A percentile compares a stretch with the other conserved stretches of the same genome.
Evolutionary conservation across 1,139 yeast species (phyloP).

Genomic region (Tardiomyces digboiensis): DNA sequence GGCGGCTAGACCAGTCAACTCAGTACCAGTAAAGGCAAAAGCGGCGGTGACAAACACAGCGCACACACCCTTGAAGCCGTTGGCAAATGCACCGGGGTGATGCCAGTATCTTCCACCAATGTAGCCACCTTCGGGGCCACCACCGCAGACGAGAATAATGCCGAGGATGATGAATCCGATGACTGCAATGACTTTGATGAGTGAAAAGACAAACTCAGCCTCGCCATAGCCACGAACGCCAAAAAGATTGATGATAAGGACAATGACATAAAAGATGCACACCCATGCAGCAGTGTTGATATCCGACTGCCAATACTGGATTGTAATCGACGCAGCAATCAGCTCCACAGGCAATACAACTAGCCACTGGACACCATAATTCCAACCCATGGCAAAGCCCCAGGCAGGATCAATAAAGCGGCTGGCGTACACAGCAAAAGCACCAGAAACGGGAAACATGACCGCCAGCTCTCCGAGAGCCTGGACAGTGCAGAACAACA

Average conservation of each 20-base stretch:
- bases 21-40: conserved; percentile 76
- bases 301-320: conserved; percentile 61
- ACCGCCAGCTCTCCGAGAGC: conserved; percentile 55
- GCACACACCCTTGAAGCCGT: conserved; percentile 70
- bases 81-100: conserved; percentile 51
- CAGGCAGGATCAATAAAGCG: conserved; percentile 42
- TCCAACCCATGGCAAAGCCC: conserved; percentile 37
- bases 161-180: conserved; percentile 54
- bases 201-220: conserved; percentile 57
- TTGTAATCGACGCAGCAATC: conserved; percentile 69
- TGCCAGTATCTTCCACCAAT: conserved; percentile 57
- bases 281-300: conserved; percentile 46
- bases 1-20: conserved; percentile 72
- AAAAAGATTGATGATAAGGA: conserved; percentile 50
- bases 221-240: conserved; percentile 75
- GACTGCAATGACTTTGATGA: conserved; percentile 51
- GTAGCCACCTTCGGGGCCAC: conserved; percentile 46
- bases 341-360: conserved; percentile 70
- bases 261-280: conserved; percentile 49
- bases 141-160: conserved; percentile 51
- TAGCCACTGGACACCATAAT: conserved; percentile 66
- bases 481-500: conserved; percentile 44
- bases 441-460: conserved; percentile 53
- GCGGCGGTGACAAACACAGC: conserved; percentile 75
- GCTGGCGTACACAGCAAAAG: conserved; percentile 44